Evolutionary conservation across 805 yeast genomes (phyloP), one percentile per base, ranked within the genome.

Genomic region (Spathaspora girioi): DNA sequence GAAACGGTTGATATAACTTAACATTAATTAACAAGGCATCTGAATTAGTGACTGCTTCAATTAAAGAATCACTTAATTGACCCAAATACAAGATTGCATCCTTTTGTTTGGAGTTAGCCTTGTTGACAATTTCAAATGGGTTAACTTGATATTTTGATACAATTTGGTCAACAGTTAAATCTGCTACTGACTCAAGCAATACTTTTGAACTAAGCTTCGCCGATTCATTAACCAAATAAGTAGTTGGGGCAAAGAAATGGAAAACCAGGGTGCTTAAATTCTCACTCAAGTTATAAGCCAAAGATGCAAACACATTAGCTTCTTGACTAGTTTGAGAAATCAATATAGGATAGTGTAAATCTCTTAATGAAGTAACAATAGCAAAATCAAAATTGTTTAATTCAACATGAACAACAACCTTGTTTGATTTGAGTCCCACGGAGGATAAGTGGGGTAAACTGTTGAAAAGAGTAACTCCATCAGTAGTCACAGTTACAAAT

Each of bases 1-100:
- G 70, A 73, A 91, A 87, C 2, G 97, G 96, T 61, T 89, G 81
- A 72, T 86, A 87, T 31, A 81, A 80, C 41, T 86, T 81, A 45
- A 89, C 73, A 8, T 81, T 69, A 44, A 87, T 67, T 31, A 87
- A 63, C 42, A 83, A 79, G 17, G 75, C 71, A 43, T 67, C 63
- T 32, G 71, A 67, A 32, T 67, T 59, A 19, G 65, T 59, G 26
- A 71, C 68, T n/a, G 76, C 73, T 10, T 66, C 56, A 4, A 76
- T 59, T 45, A 85, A 69, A 14, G 72, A 73, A 3, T 70, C 67
- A 19, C 69, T 71, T 43, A 81, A 74, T 48, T 82, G 77, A 49
- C 96, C 94, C 54, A 90, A 75, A 47, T 84, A 75, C 17, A 90
- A 76, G 15, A 87, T 65, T 1, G 84, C 80, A 53, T 79, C 74